phyloP scores from a whole-genome alignment of 176 grass and related monocot genomes.

The Cenchrus americanus region DNA sequence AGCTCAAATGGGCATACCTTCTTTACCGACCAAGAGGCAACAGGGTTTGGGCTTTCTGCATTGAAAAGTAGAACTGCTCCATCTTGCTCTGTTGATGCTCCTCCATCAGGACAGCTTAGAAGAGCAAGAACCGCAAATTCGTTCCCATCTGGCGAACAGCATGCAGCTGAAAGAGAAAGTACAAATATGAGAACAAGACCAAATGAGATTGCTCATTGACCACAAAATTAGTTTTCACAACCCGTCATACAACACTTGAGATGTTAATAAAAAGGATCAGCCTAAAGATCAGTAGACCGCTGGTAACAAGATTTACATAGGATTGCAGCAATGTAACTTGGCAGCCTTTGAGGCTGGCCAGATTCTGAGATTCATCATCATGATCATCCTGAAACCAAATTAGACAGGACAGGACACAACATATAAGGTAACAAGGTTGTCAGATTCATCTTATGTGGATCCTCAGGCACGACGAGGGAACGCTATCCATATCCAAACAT shows the following conservation, averaged over 20 bases:
- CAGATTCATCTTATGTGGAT: slow-evolving; percentile 11
- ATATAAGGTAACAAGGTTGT: neutral
- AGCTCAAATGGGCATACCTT: slow-evolving; percentile 57
- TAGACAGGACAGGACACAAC: neutral
- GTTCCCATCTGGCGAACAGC: slow-evolving; percentile 51
- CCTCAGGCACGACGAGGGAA: neutral
- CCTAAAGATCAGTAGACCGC: neutral
- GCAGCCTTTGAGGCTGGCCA: slow-evolving; percentile 5
- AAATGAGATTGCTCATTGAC: slow-evolving; percentile 15
- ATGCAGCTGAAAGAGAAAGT: slow-evolving; percentile 61
- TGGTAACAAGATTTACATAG: neutral
- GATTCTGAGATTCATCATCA: slow-evolving; percentile 4
- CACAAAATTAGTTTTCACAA: neutral
- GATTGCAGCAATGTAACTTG: neutral
- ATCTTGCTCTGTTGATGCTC: slow-evolving; percentile 50
- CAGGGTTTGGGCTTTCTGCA: slow-evolving; percentile 65
- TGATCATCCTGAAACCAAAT: slow-evolving; percentile 6
- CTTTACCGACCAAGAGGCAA: slow-evolving; percentile 74
- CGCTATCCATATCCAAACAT: slow-evolving; percentile 15
- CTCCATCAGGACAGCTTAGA: slow-evolving; percentile 47
- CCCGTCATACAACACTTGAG: neutral
- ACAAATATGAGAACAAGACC: slow-evolving; percentile 30
- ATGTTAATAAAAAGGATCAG: neutral
- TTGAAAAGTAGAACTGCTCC: slow-evolving; percentile 78
- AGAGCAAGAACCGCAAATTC: slow-evolving; percentile 73